phyloP scores from a whole-genome alignment of 177 flowering plant genomes.

The Vitis hybrid region DNA sequence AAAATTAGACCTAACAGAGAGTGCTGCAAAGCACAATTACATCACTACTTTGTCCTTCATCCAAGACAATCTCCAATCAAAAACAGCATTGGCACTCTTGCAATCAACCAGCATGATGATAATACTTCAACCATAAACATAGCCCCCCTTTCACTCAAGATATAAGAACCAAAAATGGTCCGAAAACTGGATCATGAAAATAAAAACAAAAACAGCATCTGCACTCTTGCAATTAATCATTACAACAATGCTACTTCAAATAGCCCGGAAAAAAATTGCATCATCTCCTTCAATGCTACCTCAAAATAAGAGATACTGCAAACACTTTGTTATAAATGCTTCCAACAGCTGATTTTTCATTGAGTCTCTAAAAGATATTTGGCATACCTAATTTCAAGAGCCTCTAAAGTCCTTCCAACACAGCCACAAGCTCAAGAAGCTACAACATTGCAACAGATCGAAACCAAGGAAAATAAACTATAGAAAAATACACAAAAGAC shows the following conservation, averaged over 20 bases:
- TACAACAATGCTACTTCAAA: not conserved
- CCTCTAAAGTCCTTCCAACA: not conserved
- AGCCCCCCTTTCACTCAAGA: no score
- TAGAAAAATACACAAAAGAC: not conserved
- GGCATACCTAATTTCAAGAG: not conserved
- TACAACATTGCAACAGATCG: not conserved
- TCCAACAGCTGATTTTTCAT: no score
- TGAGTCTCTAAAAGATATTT: not conserved
- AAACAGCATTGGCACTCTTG: not conserved
- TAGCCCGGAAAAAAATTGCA: not conserved
- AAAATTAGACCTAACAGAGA: slow-evolving; percentile 1
- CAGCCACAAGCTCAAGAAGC: not conserved
- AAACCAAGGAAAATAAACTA: not conserved
- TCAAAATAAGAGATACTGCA: not conserved
- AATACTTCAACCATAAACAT: no score
- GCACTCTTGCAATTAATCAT: not conserved
- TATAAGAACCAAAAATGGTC: no score
- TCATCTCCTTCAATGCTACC: not conserved
- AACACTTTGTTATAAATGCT: not conserved
- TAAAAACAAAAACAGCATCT: slow-evolving; percentile 1
- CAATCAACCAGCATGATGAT: not conserved
- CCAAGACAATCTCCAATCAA: slow-evolving; percentile 3
- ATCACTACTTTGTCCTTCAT: not conserved
- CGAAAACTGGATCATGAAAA: no score
- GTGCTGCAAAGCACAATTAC: not conserved